phyloP scores from a whole-genome alignment of 208 protist genomes.

The Trypanosoma melophagium region DNA sequence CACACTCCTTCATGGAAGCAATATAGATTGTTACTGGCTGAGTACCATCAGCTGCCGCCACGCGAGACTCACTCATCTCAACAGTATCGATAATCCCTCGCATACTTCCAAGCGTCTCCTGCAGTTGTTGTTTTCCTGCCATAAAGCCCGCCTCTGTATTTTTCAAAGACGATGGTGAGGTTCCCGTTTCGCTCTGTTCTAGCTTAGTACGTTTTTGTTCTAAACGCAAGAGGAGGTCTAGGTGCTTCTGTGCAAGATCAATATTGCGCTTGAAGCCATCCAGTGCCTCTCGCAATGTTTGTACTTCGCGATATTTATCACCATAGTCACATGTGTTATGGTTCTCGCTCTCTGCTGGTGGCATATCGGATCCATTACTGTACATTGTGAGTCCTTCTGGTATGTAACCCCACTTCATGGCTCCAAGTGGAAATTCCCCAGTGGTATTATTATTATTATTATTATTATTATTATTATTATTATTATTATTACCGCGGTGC shows the following conservation, averaged over 20 bases:
- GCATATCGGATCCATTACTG: slow-evolving; percentile 32
- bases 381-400: slow-evolving; percentile 82
- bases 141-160: slow-evolving; percentile 5
- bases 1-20: slow-evolving; percentile 66
- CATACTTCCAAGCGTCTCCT: slow-evolving; percentile 28
- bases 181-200: slow-evolving; percentile 23
- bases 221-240: slow-evolving; percentile 61
- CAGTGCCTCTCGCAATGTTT: slow-evolving; percentile 46
- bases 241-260: slow-evolving; percentile 58
- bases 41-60: background rate
- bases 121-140: slow-evolving; percentile 13
- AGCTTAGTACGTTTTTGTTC: slow-evolving; percentile 46
- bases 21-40: slow-evolving; percentile 23
- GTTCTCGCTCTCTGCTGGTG: slow-evolving; percentile 9
- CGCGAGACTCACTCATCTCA: slow-evolving; percentile 27
- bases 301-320: slow-evolving; percentile 36
- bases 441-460: slow-evolving; percentile 18
- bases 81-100: slow-evolving; percentile 30
- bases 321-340: slow-evolving; percentile 33
- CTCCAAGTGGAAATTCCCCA: slow-evolving; percentile 37
- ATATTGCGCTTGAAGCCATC: slow-evolving; percentile 73
- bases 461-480: slow-evolving; percentile 1
- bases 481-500: background rate
- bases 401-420: slow-evolving; percentile 79
- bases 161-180: background rate